phyloP scores from a whole-genome alignment of 2,329 filamentous ascomycete genomes.

The Colletotrichum gigasporum region DNA sequence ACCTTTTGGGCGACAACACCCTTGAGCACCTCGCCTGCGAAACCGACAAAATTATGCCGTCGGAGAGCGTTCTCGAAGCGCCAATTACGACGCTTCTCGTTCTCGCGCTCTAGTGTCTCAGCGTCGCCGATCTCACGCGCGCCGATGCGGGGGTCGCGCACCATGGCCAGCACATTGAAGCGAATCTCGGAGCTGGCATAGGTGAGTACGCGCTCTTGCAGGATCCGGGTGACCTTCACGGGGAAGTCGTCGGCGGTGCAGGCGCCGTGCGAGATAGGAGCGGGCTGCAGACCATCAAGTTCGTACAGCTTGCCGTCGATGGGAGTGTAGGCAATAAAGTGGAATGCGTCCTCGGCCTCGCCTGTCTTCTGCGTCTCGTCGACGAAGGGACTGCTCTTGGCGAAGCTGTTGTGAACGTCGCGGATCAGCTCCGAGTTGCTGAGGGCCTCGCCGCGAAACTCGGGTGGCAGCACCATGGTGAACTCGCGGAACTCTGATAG shows the following conservation, averaged over 20 bases:
- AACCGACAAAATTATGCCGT: slow-evolving; percentile 95
- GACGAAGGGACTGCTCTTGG: slow-evolving; percentile 86
- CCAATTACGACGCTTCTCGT: slow-evolving; percentile 87
- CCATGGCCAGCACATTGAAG: slow-evolving; percentile 96
- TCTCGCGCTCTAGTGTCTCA: slow-evolving; percentile 81
- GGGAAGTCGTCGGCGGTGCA: slow-evolving; percentile 80
- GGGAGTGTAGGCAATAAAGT: slow-evolving; percentile 95
- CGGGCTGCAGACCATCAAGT: slow-evolving; percentile 92
- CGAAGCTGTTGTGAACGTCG: slow-evolving; percentile 89
- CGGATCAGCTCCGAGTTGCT: slow-evolving; percentile 75
- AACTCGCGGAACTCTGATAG: slow-evolving; percentile 88
- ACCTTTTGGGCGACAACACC: slow-evolving; percentile 82
- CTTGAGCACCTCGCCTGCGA: slow-evolving; percentile 90
- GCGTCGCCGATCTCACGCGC: slow-evolving; percentile 85
- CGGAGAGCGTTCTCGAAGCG: slow-evolving; percentile 93
- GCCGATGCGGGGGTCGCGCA: slow-evolving; percentile 79
- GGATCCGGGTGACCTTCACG: slow-evolving; percentile 82
- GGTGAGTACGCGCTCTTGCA: slow-evolving; percentile 83
- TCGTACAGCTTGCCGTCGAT: slow-evolving; percentile 87
- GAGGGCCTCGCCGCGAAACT: slow-evolving; percentile 71
- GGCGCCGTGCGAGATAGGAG: slow-evolving; percentile 87
- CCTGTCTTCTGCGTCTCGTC: slow-evolving; percentile 84
- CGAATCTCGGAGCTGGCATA: slow-evolving; percentile 90
- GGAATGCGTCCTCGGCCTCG: slow-evolving; percentile 88
- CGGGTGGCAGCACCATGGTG: slow-evolving; percentile 81